A percentile compares a stretch with the other conserved stretches of the same genome.
Conservation (phyloP, 129 eudicot genomes). For the Chrysanthemum seticuspe region DNA sequence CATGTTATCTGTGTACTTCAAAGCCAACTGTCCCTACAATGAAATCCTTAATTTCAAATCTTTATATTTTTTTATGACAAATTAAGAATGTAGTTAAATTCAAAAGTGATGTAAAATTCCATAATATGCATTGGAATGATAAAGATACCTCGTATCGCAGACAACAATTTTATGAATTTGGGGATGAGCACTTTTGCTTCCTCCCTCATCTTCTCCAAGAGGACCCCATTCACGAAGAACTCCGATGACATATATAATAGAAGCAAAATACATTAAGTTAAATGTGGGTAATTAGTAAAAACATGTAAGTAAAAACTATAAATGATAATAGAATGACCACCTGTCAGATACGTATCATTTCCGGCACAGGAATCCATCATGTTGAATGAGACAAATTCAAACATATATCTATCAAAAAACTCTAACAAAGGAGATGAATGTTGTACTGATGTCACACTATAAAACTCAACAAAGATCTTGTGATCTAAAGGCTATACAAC, state of each 20-base stretch:
- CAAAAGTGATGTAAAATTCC: too few species aligned
- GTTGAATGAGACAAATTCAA: neutral
- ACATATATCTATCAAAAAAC: neutral
- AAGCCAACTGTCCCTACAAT: too few species aligned
- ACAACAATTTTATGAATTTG: neutral
- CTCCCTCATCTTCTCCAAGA: neutral
- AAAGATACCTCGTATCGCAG: neutral
- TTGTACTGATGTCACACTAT: neutral
- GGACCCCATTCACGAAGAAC: neutral
- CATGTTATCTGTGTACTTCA: too few species aligned
- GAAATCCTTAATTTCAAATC: too few species aligned
- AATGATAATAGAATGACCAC: neutral
- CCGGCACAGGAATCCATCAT: neutral
- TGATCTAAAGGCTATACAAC: neutral
- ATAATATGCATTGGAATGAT: too few species aligned
- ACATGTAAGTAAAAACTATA: neutral
- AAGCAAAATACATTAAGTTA: neutral
- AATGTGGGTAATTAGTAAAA: neutral
- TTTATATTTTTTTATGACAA: too few species aligned
- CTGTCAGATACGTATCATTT: neutral
- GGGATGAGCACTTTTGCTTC: neutral
- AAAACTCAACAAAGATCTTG: neutral
- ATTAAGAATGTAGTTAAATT: too few species aligned
- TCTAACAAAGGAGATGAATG: neutral
- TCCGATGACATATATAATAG: neutral